Evolutionary conservation across 2,329 filamentous ascomycete species (phyloP).

Genomic region (Macrophomina phaseolina): DNA sequence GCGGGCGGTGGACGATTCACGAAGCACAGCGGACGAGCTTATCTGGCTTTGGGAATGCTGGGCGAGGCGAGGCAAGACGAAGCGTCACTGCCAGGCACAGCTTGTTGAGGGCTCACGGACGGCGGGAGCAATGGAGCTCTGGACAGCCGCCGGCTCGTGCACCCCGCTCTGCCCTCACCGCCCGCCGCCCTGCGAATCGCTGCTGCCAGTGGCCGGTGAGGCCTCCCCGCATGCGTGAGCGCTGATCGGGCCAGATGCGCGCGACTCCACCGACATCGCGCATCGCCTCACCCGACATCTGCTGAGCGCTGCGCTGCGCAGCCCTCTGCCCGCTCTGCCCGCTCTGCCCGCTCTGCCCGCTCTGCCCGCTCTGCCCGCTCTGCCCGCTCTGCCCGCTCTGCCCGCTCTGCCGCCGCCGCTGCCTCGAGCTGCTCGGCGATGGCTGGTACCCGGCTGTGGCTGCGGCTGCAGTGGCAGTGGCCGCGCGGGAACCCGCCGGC

Average conservation of each 20-base stretch:
- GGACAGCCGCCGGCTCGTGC: conserved; percentile 1
- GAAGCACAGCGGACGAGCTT: conserved; percentile 8
- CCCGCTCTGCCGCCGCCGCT: too few relatives aligned
- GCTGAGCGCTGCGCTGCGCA: background rate
- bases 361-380: too few relatives aligned
- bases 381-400: too few relatives aligned
- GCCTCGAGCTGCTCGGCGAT: background rate
- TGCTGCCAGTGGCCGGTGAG: conserved; percentile 1
- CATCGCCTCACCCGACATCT: conserved; percentile 21
- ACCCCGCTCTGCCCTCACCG: conserved; percentile 6
- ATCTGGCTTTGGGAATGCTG: conserved; percentile 1
- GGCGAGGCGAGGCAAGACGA: background rate
- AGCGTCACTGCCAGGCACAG: conserved; percentile 13
- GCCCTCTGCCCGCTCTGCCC: too few relatives aligned
- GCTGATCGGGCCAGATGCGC: conserved; percentile 13
- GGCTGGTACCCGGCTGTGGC: background rate
- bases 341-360: too few relatives aligned
- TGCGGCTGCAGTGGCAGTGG: background rate
- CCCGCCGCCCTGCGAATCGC: background rate
- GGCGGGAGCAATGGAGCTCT: conserved; percentile 19
- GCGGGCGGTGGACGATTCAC: background rate
- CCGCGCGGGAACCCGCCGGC: conserved; percentile 2
- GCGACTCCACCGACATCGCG: background rate
- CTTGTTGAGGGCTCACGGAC: conserved; percentile 22
- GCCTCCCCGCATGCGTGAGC: conserved; percentile 9